Conservation (phyloP, 2,329 filamentous ascomycete genomes). For the Juglanconis sp. region DNA sequence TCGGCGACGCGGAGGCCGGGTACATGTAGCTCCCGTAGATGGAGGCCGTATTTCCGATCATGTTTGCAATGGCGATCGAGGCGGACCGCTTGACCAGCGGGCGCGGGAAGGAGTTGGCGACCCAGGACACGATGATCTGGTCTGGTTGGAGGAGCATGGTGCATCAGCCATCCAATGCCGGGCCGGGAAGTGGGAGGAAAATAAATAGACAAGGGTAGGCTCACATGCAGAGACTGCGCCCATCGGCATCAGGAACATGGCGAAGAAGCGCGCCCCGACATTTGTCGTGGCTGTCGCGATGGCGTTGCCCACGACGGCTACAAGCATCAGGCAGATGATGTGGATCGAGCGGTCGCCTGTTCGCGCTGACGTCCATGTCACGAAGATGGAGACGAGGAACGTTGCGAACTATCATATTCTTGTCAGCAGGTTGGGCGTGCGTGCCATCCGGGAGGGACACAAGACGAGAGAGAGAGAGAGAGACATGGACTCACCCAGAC, state of each 20-base stretch:
- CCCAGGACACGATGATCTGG: slow-evolving; percentile 61
- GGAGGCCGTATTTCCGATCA: slow-evolving; percentile 58
- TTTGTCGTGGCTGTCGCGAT: slow-evolving; percentile 51
- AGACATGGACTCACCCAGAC: slow-evolving; percentile 44
- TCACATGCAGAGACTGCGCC: slow-evolving; percentile 46
- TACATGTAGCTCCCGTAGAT: slow-evolving; percentile 50
- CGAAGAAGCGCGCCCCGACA: slow-evolving; percentile 54
- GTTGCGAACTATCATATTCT: slow-evolving; percentile 38
- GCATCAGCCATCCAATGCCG: background rate
- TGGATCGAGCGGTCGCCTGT: slow-evolving; percentile 55
- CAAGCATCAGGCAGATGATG: slow-evolving; percentile 49
- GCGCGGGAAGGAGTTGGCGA: slow-evolving; percentile 69
- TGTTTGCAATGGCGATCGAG: slow-evolving; percentile 63
- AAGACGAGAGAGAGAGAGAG: background rate
- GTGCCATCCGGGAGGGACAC: no score
- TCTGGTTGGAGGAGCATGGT: slow-evolving; percentile 24
- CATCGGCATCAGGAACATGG: slow-evolving; percentile 61
- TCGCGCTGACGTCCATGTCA: slow-evolving; percentile 52
- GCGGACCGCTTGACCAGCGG: slow-evolving; percentile 65
- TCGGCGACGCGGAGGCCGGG: slow-evolving; percentile 36
- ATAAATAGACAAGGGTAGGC: background rate
- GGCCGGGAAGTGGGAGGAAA: background rate
- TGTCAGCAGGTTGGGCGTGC: background rate
- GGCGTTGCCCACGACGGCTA: slow-evolving; percentile 52
- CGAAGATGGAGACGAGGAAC: slow-evolving; percentile 50